Evolutionary conservation across 148 eudicot genomes (phyloP).

Genomic region (Arctostaphylos glauca): DNA sequence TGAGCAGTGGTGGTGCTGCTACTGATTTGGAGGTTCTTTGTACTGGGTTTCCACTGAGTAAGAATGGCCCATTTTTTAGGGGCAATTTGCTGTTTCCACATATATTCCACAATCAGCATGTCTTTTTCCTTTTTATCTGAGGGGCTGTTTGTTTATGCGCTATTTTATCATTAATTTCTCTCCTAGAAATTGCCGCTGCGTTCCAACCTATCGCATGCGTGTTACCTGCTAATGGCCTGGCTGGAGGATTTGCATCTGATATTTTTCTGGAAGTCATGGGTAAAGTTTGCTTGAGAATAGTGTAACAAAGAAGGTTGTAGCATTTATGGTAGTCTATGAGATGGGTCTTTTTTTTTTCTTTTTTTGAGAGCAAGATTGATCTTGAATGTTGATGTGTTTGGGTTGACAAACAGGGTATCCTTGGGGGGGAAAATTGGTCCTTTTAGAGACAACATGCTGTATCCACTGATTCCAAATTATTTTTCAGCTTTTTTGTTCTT

Average conservation of each 20-base stretch:
- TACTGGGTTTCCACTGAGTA: neutral
- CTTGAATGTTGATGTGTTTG: neutral
- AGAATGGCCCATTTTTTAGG: neutral
- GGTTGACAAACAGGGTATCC: neutral
- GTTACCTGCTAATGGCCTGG: constrained; percentile 24
- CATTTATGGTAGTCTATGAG: neutral
- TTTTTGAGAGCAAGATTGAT: neutral
- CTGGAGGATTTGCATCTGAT: neutral
- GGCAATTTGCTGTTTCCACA: neutral
- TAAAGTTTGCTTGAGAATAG: neutral
- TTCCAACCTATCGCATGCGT: constrained; percentile 20
- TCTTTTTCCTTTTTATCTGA: neutral
- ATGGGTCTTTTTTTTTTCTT: neutral
- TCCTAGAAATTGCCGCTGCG: constrained; percentile 24
- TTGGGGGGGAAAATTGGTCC: neutral
- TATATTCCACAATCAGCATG: too few species aligned
- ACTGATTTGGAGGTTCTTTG: neutral
- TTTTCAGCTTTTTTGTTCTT: neutral
- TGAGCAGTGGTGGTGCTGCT: neutral
- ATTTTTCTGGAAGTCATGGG: neutral
- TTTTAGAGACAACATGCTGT: neutral
- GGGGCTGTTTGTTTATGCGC: neutral
- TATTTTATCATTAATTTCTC: neutral
- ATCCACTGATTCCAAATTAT: neutral
- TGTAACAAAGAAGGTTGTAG: neutral